Percentiles rank a stretch among this genome's conserved stretches.
Evolutionary conservation across 176 grass and related monocot species (phyloP).

Genomic region (Cenchrus fungigraminus): DNA sequence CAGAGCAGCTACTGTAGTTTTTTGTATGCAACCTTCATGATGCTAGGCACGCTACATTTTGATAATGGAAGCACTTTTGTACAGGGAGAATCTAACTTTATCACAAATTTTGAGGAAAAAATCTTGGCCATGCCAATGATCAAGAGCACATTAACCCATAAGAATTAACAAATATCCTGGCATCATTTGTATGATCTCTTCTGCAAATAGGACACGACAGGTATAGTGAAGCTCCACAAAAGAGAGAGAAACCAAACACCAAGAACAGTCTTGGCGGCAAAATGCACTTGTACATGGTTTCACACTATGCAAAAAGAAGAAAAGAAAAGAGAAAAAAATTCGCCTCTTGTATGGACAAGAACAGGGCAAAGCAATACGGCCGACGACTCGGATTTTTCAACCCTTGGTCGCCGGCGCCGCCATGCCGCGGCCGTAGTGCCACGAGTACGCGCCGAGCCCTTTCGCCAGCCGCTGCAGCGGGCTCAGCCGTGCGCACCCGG

Average conservation of each 20-base stretch:
- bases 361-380: conserved; percentile 19
- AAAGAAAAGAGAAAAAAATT: neutral
- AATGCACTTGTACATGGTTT: conserved; percentile 34
- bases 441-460: conserved; percentile 55
- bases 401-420: conserved; percentile 40
- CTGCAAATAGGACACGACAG: neutral
- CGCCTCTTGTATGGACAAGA: conserved; percentile 33
- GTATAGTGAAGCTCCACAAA: conserved; percentile 31
- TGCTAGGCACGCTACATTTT: neutral
- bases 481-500: conserved; percentile 63
- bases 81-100: conserved; percentile 30
- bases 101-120: neutral
- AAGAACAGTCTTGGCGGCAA: conserved; percentile 31
- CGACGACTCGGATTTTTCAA: conserved; percentile 19
- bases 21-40: neutral
- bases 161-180: conserved; percentile 29
- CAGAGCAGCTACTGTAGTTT: neutral
- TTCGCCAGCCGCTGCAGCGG: conserved; percentile 68
- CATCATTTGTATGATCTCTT: conserved; percentile 27
- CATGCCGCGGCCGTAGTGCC: conserved; percentile 54
- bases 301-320: neutral
- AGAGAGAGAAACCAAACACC: conserved; percentile 27
- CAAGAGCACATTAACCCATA: conserved; percentile 12
- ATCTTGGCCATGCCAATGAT: conserved; percentile 26
- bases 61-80: neutral